Evolutionary conservation across 805 yeast species (phyloP).

Genomic region (Teunomyces aglyptinius): DNA sequence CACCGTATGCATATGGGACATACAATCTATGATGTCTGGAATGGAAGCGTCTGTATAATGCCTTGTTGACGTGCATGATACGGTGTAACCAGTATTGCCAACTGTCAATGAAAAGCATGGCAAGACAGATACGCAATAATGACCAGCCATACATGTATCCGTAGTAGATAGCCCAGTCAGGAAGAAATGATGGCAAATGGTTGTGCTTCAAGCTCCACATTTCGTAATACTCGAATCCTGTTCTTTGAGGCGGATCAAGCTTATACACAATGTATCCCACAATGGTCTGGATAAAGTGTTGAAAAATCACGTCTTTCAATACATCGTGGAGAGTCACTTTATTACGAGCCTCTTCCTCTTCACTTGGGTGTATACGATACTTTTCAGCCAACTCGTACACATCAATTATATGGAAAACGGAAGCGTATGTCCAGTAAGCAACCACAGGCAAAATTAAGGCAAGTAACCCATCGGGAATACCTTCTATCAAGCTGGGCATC

Average conservation of each 20-base stretch:
- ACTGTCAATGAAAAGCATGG: constrained; percentile 78
- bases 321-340: constrained; percentile 71
- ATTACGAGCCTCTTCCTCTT: constrained; percentile 74
- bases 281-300: constrained; percentile 78
- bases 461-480: constrained; percentile 68
- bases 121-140: constrained; percentile 50
- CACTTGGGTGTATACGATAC: constrained; percentile 90
- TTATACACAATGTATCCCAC: constrained; percentile 58
- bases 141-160: constrained; percentile 68
- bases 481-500: constrained; percentile 49
- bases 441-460: constrained; percentile 75
- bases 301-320: constrained; percentile 74
- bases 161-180: constrained; percentile 48
- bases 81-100: constrained; percentile 96
- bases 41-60: constrained; percentile 77
- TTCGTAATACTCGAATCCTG: constrained; percentile 47
- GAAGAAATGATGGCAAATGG: constrained; percentile 39
- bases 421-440: constrained; percentile 80
- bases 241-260: constrained; percentile 55
- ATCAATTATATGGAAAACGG: constrained; percentile 74
- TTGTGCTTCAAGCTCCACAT: constrained; percentile 48
- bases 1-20: constrained; percentile 97
- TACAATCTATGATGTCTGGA: constrained; percentile 92
- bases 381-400: constrained; percentile 70
- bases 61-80: constrained; percentile 78